A percentile compares a stretch with the other conserved stretches of the same genome.
These are phyloP conservation scores for Zychaea mexicana DNA, from an alignment of 371 early-diverging fungal species.

Conservation along the genomic window DNA sequence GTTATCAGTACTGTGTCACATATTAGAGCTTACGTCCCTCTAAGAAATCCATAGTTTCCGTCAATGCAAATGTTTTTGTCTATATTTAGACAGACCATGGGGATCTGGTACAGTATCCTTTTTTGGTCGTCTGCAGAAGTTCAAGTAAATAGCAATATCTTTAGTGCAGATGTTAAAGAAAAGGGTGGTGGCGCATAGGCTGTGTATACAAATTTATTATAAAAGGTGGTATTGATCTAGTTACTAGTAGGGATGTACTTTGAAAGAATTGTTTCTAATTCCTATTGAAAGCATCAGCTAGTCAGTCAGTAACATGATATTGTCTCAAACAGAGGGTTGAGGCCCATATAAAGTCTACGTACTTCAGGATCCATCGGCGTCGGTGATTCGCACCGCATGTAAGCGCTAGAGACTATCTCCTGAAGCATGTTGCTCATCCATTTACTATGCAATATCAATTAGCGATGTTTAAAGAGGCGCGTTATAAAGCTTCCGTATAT, in stretches of 20 bases:
- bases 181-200: not conserved
- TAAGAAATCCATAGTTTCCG: not conserved
- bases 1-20: too few relatives aligned
- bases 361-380: slow-evolving; percentile 8
- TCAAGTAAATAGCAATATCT: too few relatives aligned
- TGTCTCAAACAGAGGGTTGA: not conserved
- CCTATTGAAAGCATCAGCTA: not conserved
- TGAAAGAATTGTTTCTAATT: slow-evolving; percentile 9
- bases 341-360: not conserved
- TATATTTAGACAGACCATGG: not conserved
- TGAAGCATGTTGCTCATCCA: slow-evolving; percentile 58
- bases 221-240: not conserved
- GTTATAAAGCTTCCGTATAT: not conserved
- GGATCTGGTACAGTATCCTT: not conserved
- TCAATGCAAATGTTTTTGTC: not conserved
- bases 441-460: not conserved
- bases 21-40: not conserved
- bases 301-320: not conserved
- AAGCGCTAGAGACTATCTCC: slow-evolving; percentile 60
- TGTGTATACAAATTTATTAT: not conserved
- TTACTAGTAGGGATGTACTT: not conserved
- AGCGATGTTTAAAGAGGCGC: not conserved
- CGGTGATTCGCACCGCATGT: slow-evolving; percentile 23
- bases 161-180: too few relatives aligned
- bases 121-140: not conserved